Evolutionary conservation across 805 yeast genomes (phyloP), one percentile per base, ranked within the genome.

Genomic region (Starmerella apis): DNA sequence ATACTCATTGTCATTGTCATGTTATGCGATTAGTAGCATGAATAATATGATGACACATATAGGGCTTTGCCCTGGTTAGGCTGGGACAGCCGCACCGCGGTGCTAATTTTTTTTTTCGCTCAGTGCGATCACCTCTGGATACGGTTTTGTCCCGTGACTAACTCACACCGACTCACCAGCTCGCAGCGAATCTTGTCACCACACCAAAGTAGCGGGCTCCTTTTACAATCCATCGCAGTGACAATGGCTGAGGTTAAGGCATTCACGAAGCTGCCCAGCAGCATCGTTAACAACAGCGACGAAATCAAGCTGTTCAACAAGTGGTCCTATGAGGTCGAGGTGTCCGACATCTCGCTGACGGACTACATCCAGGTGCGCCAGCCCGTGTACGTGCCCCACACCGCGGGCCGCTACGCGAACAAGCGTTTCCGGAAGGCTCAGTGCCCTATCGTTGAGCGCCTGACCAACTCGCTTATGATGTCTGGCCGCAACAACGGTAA

Each of bases 401-500:
- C 97, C 68, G 96, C 98, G 68, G 98, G 98, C 74, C 90, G 96
- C 77, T 92, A 90, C 79, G 97, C 97, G 68, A 74, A 86, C 77
- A 92, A 92, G 86, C 88, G 98, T 78, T 92, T 92, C 85, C 88
- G 97, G 83, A 92, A 92, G 84, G 92, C 97, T 65, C 98, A 92
- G 81, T 88, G 96, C 79, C 97, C 97, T 70, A 83, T 92, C 74
- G 74, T 92, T 66, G 99, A 92, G 83, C 90, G 99, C 82, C 81
- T 92, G 74, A 90, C 97, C 77, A 90, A 92, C 90, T 84, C 98
- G 61, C 80, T 92, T 72, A 92, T 92, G 98, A 92, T 92, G 98
- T 88, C 92, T 84, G 99, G 99, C 80, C 90, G 97, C 81, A 92
- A 92, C 94, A 92, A 94, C 84, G 99, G 99, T 83, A 92, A 92